phyloP scores from a whole-genome alignment of 768 basidiomycete species.

The Panus rudis region DNA sequence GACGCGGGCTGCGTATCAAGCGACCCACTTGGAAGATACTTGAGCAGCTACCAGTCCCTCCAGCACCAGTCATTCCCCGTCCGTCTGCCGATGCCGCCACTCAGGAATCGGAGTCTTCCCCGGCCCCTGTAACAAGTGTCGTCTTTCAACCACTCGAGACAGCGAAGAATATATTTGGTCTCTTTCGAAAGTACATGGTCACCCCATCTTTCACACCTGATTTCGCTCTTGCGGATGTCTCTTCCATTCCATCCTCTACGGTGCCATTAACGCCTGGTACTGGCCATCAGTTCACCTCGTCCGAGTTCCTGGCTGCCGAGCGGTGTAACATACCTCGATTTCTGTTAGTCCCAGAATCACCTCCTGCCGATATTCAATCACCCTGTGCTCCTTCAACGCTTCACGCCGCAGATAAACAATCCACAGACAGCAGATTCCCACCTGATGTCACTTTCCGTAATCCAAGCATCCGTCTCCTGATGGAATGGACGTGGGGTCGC shows the following conservation, averaged over 20 bases:
- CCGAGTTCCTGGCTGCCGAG: neutral
- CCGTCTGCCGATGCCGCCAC: no score
- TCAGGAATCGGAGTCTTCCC: no score
- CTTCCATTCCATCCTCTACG: neutral
- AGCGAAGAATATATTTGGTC: neutral
- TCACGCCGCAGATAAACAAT: neutral
- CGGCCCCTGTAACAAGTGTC: no score
- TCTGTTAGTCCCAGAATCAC: neutral
- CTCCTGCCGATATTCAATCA: neutral
- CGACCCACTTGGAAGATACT: neutral
- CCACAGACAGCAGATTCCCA: no score
- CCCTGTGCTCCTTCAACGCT: neutral
- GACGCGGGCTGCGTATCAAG: neutral
- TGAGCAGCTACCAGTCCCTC: constrained; percentile 1
- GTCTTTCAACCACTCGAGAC: neutral
- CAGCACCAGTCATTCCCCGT: no score
- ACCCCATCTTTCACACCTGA: neutral
- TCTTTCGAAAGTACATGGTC: neutral
- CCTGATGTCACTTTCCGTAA: no score
- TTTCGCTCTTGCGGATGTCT: neutral
- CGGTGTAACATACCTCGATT: neutral
- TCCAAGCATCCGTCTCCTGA: no score
- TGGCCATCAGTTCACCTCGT: neutral
- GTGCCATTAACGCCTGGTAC: neutral
- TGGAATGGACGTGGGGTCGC: neutral